A percentile compares a stretch with the other conserved stretches of the same genome.
Evolutionary conservation across 176 grass and related monocot genomes (phyloP).

Genomic region (Oryza meridionalis): DNA sequence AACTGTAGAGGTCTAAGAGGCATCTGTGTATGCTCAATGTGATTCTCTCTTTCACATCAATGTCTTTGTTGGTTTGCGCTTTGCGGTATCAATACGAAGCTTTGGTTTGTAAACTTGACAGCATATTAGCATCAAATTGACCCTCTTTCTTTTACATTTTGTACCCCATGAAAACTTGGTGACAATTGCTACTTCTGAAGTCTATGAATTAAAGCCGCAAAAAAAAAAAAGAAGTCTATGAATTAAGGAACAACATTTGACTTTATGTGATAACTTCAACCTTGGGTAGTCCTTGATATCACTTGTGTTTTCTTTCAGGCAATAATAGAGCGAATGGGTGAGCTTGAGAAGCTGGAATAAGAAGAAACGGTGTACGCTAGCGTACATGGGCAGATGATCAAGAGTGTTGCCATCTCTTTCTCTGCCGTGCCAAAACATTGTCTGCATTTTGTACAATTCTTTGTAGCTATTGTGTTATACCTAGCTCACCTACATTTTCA

Average conservation of each 20-base stretch:
- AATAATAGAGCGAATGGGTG: slow-evolving; percentile 70
- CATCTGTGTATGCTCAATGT: not conserved
- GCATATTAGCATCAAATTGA: not conserved
- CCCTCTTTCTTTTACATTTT: not conserved
- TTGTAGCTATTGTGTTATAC: slow-evolving; percentile 44
- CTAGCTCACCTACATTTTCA: not conserved
- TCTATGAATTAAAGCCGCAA: not conserved
- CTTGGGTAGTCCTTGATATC: not conserved
- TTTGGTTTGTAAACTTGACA: slow-evolving; percentile 1
- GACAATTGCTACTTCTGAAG: not conserved
- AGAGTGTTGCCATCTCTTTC: slow-evolving; percentile 10
- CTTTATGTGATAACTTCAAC: not conserved
- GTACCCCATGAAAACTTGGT: not conserved
- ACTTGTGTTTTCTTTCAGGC: slow-evolving; percentile 50
- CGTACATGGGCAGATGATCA: not conserved
- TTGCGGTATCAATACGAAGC: not conserved
- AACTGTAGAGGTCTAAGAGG: not conserved
- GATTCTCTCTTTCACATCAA: not conserved
- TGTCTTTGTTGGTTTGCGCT: not conserved
- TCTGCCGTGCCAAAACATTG: not conserved
- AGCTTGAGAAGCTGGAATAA: slow-evolving; percentile 67
- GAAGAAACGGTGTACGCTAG: slow-evolving; percentile 26
- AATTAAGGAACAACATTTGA: not conserved
- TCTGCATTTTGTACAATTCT: slow-evolving; percentile 36
- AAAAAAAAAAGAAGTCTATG: not conserved